These are phyloP conservation scores for Pterocarpus santalinus DNA, from an alignment of 306 rosid species.

Conservation along the genomic window DNA sequence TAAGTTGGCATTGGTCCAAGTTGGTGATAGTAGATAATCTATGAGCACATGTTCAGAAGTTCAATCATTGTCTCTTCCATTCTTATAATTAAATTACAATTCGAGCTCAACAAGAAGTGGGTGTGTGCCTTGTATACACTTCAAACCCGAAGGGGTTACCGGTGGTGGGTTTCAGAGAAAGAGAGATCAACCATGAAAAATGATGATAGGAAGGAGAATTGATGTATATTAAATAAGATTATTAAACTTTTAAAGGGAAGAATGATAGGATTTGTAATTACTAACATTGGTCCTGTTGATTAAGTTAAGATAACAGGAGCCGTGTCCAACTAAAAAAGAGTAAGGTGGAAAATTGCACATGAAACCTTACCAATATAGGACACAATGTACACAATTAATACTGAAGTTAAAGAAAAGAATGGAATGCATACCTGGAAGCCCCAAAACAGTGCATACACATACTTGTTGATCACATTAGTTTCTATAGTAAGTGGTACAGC, in stretches of 20 bases:
- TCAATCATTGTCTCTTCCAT: not conserved
- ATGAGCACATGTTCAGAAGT: not conserved
- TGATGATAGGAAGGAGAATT: not conserved
- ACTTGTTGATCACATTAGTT: slow-evolving; percentile 37
- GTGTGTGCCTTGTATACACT: not conserved
- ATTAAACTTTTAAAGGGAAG: not conserved
- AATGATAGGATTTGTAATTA: not conserved
- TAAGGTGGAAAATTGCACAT: no score
- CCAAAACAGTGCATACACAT: slow-evolving; percentile 49
- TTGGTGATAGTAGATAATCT: slow-evolving; percentile 12
- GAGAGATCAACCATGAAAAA: not conserved
- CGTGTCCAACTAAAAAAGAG: no score
- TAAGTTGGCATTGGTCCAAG: not conserved
- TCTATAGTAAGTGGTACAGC: slow-evolving; percentile 45
- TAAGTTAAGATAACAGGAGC: no score
- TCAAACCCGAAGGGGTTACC: not conserved
- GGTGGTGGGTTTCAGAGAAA: not conserved
- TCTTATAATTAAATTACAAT: not conserved
- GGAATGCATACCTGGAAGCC: slow-evolving; percentile 48
- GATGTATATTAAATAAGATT: not conserved
- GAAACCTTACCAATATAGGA: not conserved
- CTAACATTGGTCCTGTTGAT: not conserved
- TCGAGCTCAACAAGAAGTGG: not conserved
- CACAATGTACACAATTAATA: not conserved
- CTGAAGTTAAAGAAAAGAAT: not conserved